A percentile compares a stretch with the other conserved stretches of the same genome.
phyloP scores from a whole-genome alignment of 108 stramenopile species.

The Poteriospumella lacustris region DNA sequence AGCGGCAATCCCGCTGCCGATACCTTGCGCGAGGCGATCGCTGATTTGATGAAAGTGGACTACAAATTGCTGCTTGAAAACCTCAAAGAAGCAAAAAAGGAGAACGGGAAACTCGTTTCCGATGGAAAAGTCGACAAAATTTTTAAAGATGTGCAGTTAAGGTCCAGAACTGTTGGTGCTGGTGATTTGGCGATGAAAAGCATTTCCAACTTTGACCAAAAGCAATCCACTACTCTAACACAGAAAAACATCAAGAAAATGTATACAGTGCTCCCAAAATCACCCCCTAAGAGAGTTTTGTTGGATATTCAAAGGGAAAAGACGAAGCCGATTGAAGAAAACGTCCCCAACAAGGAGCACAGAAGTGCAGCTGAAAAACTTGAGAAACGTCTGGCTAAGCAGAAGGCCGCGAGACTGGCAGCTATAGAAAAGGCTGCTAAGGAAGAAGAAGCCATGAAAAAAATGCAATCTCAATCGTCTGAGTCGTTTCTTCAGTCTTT shows the following conservation, averaged over 20 bases:
- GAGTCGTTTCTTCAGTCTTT: too few species aligned
- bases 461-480: not conserved
- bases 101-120: slow-evolving; percentile 30
- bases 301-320: slow-evolving; percentile 51
- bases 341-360: not conserved
- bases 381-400: not conserved
- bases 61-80: slow-evolving; percentile 37
- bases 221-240: not conserved
- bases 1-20: slow-evolving; percentile 53
- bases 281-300: slow-evolving; percentile 53
- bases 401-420: not conserved
- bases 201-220: not conserved
- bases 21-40: slow-evolving; percentile 45
- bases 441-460: not conserved
- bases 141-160: not conserved
- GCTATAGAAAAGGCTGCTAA: not conserved
- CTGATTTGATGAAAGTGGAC: slow-evolving; percentile 36
- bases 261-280: slow-evolving; percentile 43
- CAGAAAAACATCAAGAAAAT: slow-evolving; percentile 48
- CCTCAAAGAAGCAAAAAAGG: slow-evolving; percentile 37
- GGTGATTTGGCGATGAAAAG: not conserved
- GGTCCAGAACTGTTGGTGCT: not conserved
- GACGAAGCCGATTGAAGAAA: not conserved
- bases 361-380: not conserved
- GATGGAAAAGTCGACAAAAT: slow-evolving; percentile 35